Conservation (phyloP, 805 yeast species). For the Candida alai region DNA sequence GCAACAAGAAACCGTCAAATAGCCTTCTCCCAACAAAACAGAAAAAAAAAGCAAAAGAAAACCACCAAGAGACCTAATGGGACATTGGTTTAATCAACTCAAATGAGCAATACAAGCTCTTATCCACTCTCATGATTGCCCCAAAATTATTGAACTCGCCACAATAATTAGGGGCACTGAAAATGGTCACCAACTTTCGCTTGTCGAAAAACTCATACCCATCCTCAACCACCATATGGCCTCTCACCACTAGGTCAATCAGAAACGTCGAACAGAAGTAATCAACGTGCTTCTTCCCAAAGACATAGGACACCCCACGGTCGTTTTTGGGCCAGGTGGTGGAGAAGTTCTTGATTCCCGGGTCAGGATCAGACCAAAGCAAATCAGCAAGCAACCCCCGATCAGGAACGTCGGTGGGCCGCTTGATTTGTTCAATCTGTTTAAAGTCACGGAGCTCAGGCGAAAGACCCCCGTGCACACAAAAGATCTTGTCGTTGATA, state of each 20-base stretch:
- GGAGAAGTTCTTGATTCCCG: conserved; percentile 29
- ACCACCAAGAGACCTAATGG: no score
- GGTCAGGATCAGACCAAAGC: conserved; percentile 78
- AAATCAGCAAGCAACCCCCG: conserved; percentile 73
- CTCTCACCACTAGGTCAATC: conserved; percentile 75
- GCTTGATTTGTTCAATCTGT: conserved; percentile 65
- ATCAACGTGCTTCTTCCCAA: conserved; percentile 71
- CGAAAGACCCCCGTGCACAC: conserved; percentile 71
- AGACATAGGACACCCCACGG: conserved; percentile 78
- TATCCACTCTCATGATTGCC: conserved; percentile 72
- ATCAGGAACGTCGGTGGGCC: conserved; percentile 86
- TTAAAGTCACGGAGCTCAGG: conserved; percentile 63
- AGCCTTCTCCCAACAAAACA: no score
- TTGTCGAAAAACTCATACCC: conserved; percentile 81
- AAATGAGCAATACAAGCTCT: conserved; percentile 64
- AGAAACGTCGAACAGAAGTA: conserved; percentile 61
- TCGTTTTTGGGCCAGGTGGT: conserved; percentile 76
- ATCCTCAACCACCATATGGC: conserved; percentile 88
- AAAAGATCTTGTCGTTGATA: conserved; percentile 53
- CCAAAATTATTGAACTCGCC: conserved; percentile 81
- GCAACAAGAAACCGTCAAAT: no score
- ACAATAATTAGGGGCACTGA: conserved; percentile 81
- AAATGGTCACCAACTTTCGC: conserved; percentile 71
- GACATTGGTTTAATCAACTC: conserved; percentile 64
- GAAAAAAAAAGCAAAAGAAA: no score